Percentiles rank a stretch among this genome's conserved stretches.
These are phyloP conservation scores for Cordyceps javanica DNA, from an alignment of 2,329 filamentous ascomycete genomes.

Conservation along the genomic window DNA sequence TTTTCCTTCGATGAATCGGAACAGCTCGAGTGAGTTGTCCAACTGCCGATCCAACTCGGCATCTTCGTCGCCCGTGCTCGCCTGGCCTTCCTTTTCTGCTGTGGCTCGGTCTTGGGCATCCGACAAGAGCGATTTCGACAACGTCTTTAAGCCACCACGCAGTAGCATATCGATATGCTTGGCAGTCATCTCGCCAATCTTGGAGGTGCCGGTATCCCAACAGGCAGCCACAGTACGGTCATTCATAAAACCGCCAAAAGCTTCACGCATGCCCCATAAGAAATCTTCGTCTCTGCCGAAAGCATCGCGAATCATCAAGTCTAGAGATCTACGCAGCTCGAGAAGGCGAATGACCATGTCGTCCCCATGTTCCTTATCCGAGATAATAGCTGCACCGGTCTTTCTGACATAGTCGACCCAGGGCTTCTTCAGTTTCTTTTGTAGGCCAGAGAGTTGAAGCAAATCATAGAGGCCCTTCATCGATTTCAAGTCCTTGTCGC, in stretches of 20 bases:
- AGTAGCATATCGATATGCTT: constrained; percentile 92
- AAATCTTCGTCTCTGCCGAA: constrained; percentile 76
- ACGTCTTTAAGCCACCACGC: constrained; percentile 77
- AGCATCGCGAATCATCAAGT: constrained; percentile 67
- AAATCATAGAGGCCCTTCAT: constrained; percentile 74
- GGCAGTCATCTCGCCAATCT: constrained; percentile 97
- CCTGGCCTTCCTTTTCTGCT: constrained; percentile 56
- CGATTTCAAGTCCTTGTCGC: constrained; percentile 61
- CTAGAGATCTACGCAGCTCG: constrained; percentile 71
- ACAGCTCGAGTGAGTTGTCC: constrained; percentile 87
- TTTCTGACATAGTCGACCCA: constrained; percentile 76
- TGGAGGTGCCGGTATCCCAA: constrained; percentile 79
- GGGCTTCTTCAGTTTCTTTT: constrained; percentile 60
- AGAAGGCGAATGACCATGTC: constrained; percentile 84
- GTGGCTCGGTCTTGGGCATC: constrained; percentile 51
- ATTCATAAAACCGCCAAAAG: constrained; percentile 90
- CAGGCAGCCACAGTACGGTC: constrained; percentile 66
- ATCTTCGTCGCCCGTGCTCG: constrained; percentile 77
- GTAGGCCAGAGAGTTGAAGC: constrained; percentile 64
- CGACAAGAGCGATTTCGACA: constrained; percentile 63
- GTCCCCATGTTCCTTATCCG: constrained; percentile 69
- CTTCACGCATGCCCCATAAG: constrained; percentile 70
- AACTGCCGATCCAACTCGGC: constrained; percentile 86
- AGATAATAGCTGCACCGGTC: constrained; percentile 71
- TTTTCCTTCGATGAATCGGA: constrained; percentile 95